These are phyloP conservation scores for Lepiota brunneoincarnata DNA, from an alignment of 768 basidiomycete species.

Conservation along the genomic window DNA sequence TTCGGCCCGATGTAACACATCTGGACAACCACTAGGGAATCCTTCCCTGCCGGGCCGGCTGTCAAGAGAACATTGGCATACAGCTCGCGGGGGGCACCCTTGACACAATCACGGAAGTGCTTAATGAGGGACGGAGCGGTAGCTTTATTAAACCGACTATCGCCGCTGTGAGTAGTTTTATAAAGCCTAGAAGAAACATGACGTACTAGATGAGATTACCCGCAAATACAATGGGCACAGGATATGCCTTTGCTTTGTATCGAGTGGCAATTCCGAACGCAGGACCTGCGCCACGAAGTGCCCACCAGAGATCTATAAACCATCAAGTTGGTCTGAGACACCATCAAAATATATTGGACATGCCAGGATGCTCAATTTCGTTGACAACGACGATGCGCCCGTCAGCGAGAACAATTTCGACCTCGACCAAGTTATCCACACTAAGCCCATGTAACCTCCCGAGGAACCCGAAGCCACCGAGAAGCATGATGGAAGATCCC, in stretches of 20 bases:
- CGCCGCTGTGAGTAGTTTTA: slow-evolving; percentile 13
- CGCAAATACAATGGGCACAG: slow-evolving; percentile 87
- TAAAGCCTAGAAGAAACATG: background rate
- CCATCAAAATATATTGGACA: slow-evolving; percentile 13
- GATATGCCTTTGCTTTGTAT: slow-evolving; percentile 88
- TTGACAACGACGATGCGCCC: slow-evolving; percentile 80
- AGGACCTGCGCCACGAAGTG: slow-evolving; percentile 79
- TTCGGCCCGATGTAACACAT: slow-evolving; percentile 85
- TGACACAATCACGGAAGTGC: slow-evolving; percentile 92
- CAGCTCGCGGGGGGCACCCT: slow-evolving; percentile 80
- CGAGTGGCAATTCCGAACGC: slow-evolving; percentile 82
- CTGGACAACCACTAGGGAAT: slow-evolving; percentile 87
- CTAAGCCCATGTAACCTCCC: slow-evolving; percentile 82
- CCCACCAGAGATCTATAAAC: slow-evolving; percentile 80
- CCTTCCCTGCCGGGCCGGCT: slow-evolving; percentile 80
- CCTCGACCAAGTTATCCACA: slow-evolving; percentile 87
- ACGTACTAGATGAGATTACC: slow-evolving; percentile 91
- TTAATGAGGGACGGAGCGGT: slow-evolving; percentile 86
- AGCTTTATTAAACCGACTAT: slow-evolving; percentile 81
- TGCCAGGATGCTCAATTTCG: slow-evolving; percentile 70
- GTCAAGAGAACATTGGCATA: slow-evolving; percentile 91
- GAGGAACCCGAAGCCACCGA: slow-evolving; percentile 88
- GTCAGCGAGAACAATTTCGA: slow-evolving; percentile 89
- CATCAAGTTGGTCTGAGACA: background rate
- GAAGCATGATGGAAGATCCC: slow-evolving; percentile 76